These are phyloP conservation scores for Populus tremula DNA, from an alignment of 345 rosid genomes.

Conservation along the genomic window DNA sequence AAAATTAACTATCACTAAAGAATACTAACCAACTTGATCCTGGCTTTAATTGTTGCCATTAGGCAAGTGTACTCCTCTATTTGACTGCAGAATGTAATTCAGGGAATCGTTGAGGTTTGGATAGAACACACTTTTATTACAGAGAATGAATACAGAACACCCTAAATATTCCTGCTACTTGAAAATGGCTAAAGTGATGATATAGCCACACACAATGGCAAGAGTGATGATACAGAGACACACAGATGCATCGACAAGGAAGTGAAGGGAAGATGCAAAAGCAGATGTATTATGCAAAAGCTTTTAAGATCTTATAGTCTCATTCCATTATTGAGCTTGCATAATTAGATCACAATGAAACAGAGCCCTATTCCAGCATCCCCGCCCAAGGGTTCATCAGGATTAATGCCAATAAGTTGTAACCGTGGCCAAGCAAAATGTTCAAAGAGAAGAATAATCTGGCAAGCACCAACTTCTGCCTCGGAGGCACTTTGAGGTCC, in stretches of 20 bases:
- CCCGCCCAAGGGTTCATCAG: background rate
- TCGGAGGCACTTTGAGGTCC: background rate
- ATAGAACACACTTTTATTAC: background rate
- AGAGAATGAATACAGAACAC: background rate
- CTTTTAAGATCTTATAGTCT: background rate
- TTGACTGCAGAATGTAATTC: slow-evolving; percentile 47
- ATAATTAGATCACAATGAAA: background rate
- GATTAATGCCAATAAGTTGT: background rate
- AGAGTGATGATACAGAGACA: background rate
- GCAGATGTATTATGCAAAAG: background rate
- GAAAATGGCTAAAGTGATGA: background rate
- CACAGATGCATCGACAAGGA: background rate
- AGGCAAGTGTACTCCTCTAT: slow-evolving; percentile 54
- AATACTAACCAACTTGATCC: slow-evolving; percentile 63
- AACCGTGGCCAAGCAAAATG: background rate
- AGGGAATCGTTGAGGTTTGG: background rate
- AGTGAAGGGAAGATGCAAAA: background rate
- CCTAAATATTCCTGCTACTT: no score
- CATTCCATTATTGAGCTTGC: background rate
- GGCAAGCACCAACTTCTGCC: background rate
- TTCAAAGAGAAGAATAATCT: background rate
- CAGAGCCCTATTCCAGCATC: background rate
- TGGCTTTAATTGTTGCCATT: slow-evolving; percentile 72
- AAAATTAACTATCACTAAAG: background rate
- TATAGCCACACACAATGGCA: background rate